Evolutionary conservation across 768 basidiomycete genomes (phyloP), one percentile per base, ranked within the genome.

Genomic region (Zangia roseola): DNA sequence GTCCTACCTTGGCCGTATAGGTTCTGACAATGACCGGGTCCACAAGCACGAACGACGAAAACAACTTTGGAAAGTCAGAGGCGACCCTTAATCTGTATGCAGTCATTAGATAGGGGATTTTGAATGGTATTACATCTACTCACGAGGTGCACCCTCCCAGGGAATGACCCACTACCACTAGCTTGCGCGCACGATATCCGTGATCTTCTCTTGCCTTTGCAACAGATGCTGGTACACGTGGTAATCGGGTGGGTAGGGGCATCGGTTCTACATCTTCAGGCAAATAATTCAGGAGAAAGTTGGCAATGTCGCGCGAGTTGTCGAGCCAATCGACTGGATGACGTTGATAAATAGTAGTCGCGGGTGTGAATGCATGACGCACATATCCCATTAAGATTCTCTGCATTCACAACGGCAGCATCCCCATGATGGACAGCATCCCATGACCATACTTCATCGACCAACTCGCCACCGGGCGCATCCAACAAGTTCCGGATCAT

Each of bases 401-500:
- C 66, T 1, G 61, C 72, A 52, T 97, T 97, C 30, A 94, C 45
- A 12, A 89, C 64, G 0, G 77, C 85, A n/a, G 91, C 76, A 51
- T 94, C 94, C 1, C 91, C 94, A 52, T 94, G 91, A 50, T 91
- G 85, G 4, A 85, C 77, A 6, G 88, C 79, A 55, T 97, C 94
- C 76, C 89, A 86, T 0, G 80, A 61, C 91, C 91, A 94, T 1
- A 94, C 74, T 46, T 86, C 81, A 71, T 89, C 74, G 65, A 93
- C 55, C 71, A 72, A 48, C 54, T 40, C 45, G 2, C 62, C 68
- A n/a, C 67, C 64, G 19, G 71, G 58, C 2, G 69, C 70, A 24
- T 73, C 64, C 2, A 94, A 62, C 7, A 94, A 63, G 30, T 70
- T 55, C 1, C 63, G 64, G 2, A 95, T 52, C 16, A 77, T 75